A percentile compares a stretch with the other conserved stretches of the same genome.
These are phyloP conservation scores for Umbilicus rupestris DNA, from an alignment of 164 flowering plant genomes.

Conservation along the genomic window DNA sequence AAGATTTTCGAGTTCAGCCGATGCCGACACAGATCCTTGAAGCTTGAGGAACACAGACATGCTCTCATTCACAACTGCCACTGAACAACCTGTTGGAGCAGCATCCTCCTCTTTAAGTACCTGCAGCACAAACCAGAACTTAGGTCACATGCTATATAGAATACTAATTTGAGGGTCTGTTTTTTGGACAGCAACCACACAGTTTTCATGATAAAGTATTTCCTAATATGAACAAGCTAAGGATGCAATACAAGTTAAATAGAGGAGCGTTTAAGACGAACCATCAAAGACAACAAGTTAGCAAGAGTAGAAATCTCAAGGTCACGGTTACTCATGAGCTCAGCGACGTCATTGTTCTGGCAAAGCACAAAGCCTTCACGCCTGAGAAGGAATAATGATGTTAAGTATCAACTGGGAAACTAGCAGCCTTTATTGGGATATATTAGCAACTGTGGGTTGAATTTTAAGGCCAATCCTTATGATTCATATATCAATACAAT, in stretches of 20 bases:
- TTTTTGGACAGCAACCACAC: background rate
- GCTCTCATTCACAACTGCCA: constrained; percentile 62
- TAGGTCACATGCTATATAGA: background rate
- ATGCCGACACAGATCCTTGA: constrained; percentile 51
- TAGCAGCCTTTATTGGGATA: background rate
- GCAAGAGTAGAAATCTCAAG: constrained; percentile 79
- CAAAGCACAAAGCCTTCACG: constrained; percentile 65
- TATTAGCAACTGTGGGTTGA: background rate
- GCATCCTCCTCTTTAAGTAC: constrained; percentile 49
- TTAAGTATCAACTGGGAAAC: background rate
- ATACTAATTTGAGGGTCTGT: background rate
- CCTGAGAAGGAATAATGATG: constrained; percentile 29
- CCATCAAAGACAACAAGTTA: constrained; percentile 62
- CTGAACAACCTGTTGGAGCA: constrained; percentile 58
- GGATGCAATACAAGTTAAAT: background rate
- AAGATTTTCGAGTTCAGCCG: constrained; percentile 73
- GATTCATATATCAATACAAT: background rate
- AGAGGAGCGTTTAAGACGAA: constrained; percentile 8
- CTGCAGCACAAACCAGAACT: constrained; percentile 22
- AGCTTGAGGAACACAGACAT: constrained; percentile 64
- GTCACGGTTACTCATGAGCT: constrained; percentile 33
- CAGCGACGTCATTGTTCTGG: constrained; percentile 32
- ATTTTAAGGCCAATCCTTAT: background rate
- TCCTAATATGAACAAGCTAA: background rate
- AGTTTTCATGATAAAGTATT: background rate